Base-by-base conservation (phyloP, 1,284 basidiomycete species). In the Bjerkandera adusta region DNA sequence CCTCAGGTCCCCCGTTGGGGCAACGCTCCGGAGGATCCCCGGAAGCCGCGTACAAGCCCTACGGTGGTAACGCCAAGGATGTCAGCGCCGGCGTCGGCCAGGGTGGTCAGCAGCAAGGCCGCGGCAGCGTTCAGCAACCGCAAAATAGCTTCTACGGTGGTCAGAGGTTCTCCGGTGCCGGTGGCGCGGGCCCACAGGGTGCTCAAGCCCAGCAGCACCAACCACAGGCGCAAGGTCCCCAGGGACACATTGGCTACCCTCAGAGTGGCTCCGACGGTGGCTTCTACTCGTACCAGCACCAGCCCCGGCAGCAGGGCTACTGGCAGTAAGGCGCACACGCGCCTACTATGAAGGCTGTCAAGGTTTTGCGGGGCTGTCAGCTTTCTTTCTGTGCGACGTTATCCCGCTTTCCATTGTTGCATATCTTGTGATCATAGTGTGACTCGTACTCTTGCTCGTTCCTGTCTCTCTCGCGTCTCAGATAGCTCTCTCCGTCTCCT, bases 211-310 rank as follows among this genome's bases (percentile, higher is more conserved):
- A 71, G 61, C 71, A 71, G 49, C 60, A 60, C 16, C 67, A 67
- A 51, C 53, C 51, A 13, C 70, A 65, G 36, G 61, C 67, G 29
- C 80, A 82, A 55, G 76, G 74, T 7, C 81, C 81, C 16, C 83
- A 83, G 59, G 77, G 67, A 1, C 81, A 84, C 57, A 71, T 82
- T 5, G 80, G 75, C n/a, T 83, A 82, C 60, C 75, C 76, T 6
- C 85, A 86, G 58, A 77, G 75, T 33, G 75, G 67, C 33, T 77
- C 72, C 38, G 85, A 87, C 44, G 78, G 67, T 25, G 72, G 49
- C 53, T 86, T 83, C 61, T 87, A 87, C 59, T 74, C 76, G 54
- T 86, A 85, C 62, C n/a, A n/a, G n/a, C n/a, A n/a, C n/a, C 82
- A 82, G 62, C 72, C 73, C 18, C 68, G 78, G 58, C 81, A 81